Evolutionary conservation across 2,329 filamentous ascomycete genomes (phyloP).

Genomic region (Camillea tinctor): DNA sequence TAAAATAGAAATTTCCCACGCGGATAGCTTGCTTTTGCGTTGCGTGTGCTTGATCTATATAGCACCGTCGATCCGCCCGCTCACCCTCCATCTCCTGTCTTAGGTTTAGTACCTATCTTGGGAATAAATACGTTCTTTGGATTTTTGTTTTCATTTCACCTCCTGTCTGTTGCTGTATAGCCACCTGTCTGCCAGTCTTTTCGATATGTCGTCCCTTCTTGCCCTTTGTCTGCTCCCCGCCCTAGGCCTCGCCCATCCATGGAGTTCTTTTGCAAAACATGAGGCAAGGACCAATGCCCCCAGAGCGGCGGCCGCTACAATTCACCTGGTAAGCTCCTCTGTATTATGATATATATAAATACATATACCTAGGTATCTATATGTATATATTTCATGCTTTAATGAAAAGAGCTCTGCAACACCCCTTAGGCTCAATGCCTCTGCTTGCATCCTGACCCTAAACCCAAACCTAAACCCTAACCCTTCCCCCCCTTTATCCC

Average conservation of each 20-base stretch:
- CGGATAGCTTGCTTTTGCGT: background rate
- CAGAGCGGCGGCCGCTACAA: background rate
- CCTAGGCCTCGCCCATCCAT: background rate
- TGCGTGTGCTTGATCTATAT: background rate
- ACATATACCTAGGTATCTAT: no score
- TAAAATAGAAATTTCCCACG: background rate
- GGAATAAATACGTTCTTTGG: background rate
- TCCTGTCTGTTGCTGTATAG: background rate
- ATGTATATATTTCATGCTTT: background rate
- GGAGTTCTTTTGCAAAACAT: background rate
- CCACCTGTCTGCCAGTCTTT: no score
- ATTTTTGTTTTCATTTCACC: no score
- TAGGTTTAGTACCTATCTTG: background rate
- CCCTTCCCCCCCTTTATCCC: no score
- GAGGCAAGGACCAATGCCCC: background rate
- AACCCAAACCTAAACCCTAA: no score
- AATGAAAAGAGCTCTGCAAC: no score
- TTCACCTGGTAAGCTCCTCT: background rate
- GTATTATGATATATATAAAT: background rate
- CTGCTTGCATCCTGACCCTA: no score
- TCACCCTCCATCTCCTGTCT: background rate
- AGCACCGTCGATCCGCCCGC: background rate
- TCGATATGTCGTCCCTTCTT: background rate
- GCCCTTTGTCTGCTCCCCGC: background rate
- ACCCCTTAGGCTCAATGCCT: no score